These are phyloP conservation scores for Boletus eberwhitei DNA, from an alignment of 768 basidiomycete genomes.

Conservation along the genomic window DNA sequence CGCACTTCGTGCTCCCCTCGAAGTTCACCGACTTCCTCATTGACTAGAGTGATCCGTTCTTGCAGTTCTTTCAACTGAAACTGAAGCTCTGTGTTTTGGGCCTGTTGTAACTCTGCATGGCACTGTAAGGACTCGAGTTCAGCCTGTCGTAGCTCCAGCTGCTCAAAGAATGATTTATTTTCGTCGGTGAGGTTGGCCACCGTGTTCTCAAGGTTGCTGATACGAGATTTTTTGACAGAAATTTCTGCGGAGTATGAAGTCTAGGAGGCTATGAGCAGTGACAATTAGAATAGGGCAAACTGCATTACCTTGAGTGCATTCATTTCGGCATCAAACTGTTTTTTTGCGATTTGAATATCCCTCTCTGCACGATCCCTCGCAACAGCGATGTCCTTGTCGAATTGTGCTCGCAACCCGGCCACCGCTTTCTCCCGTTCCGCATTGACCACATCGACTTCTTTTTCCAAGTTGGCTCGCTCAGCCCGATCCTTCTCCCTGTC, in stretches of 20 bases:
- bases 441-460: conserved; percentile 60
- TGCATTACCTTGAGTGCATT: conserved; percentile 64
- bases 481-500: conserved; percentile 43
- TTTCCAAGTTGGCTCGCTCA: conserved; percentile 53
- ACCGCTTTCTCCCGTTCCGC: conserved; percentile 62
- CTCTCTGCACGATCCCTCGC: conserved; percentile 70
- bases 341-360: conserved; percentile 60
- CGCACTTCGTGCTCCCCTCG: conserved; percentile 54
- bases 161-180: conserved; percentile 81
- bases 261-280: conserved; percentile 37
- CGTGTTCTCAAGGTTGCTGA: conserved; percentile 66
- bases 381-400: conserved; percentile 64
- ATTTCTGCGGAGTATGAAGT: conserved; percentile 67
- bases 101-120: conserved; percentile 70
- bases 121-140: conserved; percentile 83
- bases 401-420: conserved; percentile 57
- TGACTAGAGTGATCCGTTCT: conserved; percentile 67
- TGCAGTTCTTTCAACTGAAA: conserved; percentile 81
- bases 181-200: conserved; percentile 67
- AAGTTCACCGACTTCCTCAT: conserved; percentile 65
- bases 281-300: conserved; percentile 4
- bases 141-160: conserved; percentile 83
- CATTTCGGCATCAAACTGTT: conserved; percentile 75
- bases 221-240: conserved; percentile 53
- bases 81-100: conserved; percentile 78